These are phyloP conservation scores for Cladosporium sp. DNA, from an alignment of 2,329 filamentous ascomycete species.

Conservation along the genomic window DNA sequence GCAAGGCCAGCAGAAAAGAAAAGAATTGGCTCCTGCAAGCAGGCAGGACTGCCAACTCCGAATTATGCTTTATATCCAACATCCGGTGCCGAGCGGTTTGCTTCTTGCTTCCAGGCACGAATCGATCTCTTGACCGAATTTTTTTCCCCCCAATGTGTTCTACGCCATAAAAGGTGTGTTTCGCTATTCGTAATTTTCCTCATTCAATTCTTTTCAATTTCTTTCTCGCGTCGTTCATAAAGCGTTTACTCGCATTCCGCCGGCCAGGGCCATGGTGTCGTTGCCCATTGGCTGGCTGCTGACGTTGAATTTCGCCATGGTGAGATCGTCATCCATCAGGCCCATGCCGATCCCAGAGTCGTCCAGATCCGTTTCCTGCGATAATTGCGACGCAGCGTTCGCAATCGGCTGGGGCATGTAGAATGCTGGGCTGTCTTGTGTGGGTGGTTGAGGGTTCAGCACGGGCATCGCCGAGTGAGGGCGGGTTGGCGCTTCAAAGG, in stretches of 20 bases:
- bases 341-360: constrained; percentile 37
- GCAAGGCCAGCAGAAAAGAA: not conserved
- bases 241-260: constrained; percentile 10
- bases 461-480: constrained; percentile 9
- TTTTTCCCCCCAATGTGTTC: constrained; percentile 2
- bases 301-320: constrained; percentile 9
- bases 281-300: constrained; percentile 4
- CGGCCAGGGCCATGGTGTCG: constrained; percentile 6
- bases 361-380: constrained; percentile 31
- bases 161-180: constrained; percentile 4
- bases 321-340: constrained; percentile 32
- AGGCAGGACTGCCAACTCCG: not conserved
- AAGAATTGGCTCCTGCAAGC: not conserved
- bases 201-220: not conserved
- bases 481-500: not conserved
- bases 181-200: constrained; percentile 7
- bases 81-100: not conserved
- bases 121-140: constrained; percentile 5
- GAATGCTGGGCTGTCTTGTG: constrained; percentile 9
- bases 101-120: constrained; percentile 8
- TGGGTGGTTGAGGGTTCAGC: constrained; percentile 6
- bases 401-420: constrained; percentile 18
- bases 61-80: constrained; percentile 3
- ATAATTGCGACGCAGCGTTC: constrained; percentile 15
- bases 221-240: constrained; percentile 1